Percentiles rank a stretch among this genome's conserved stretches.
These are phyloP conservation scores for Funneliformis mosseae DNA, from an alignment of 192 early-diverging fungal species.

Conservation along the genomic window DNA sequence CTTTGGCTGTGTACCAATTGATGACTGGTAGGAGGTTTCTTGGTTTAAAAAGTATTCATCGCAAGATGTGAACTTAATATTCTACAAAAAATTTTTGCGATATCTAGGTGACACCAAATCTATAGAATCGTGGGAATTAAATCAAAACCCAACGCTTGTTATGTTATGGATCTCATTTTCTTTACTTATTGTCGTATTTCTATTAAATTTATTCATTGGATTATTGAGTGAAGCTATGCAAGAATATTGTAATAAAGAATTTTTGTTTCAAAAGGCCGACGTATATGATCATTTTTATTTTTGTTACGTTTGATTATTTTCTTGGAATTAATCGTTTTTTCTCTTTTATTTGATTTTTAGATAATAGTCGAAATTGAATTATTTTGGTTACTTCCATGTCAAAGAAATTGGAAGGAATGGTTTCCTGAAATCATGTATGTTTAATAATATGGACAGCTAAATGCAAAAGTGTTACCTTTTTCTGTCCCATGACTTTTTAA, in stretches of 20 bases:
- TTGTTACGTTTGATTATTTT: neutral
- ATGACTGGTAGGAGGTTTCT: neutral
- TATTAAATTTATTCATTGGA: conserved; percentile 23
- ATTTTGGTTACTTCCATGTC: conserved; percentile 7
- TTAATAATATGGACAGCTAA: too few species aligned
- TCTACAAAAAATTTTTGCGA: too few species aligned
- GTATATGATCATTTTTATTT: neutral
- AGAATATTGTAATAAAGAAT: neutral
- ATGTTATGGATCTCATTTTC: neutral
- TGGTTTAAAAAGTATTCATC: neutral
- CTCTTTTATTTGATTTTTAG: neutral
- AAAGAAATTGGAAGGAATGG: conserved; percentile 13
- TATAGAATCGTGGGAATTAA: neutral
- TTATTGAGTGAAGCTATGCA: conserved; percentile 7
- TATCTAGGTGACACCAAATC: conserved; percentile 1
- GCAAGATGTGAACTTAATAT: neutral
- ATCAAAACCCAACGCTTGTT: neutral
- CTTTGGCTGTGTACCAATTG: neutral
- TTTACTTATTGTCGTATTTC: neutral
- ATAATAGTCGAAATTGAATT: conserved; percentile 17
- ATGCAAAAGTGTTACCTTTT: too few species aligned
- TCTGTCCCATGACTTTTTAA: too few species aligned
- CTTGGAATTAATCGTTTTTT: neutral
- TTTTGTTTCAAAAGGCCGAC: neutral
- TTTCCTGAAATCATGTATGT: conserved; percentile 16